Base-by-base conservation (phyloP, 2,329 filamentous ascomycete genomes). In the Trichoderma asperellum region DNA sequence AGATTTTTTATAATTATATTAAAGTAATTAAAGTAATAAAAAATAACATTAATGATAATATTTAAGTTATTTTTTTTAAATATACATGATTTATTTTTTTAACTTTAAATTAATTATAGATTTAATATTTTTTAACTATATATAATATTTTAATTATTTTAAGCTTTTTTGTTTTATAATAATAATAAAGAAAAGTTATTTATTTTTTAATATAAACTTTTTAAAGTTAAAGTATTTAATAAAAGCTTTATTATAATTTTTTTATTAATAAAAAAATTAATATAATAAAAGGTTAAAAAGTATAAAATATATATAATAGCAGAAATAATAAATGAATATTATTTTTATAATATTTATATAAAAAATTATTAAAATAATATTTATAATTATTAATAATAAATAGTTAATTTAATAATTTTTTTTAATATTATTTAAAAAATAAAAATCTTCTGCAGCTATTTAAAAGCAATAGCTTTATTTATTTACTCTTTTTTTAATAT, bases 361-460 rank as follows among this genome's bases (percentile, higher is more conserved):
- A 3, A 27, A 72, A 71, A 60, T 72, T 21, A n/a, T 63, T 43
- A 12, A n/a, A 71, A 29, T 7, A 53, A 34, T 62, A 71, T 40
- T 43, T 27, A 18, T 72, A 61, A 40, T 37, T 32, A 12, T 72
- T 57, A 55, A 69, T 5, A 55, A 72, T 5, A 55, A 72, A 12
- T 5, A 72, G 21, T 1, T 53, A 34, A 7, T 59, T 60, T 35
- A 40, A 43, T 16, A 27, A 11, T 1, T 3, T 2, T 2, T 2
- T 6, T 27, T 14, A 2, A n/a, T 34, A 58, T 58, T 21, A 11
- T 67, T 32, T 47, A 32, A 32, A 21, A 11, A 16, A 66, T 66
- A 66, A 66, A 66, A 11, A 66, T 47, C 49, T 66, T 34, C 29
- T 27, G 8, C 1, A 65, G n/a, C 32, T 10, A 65, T 2, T n/a